Percentiles rank a stretch among this genome's conserved stretches.
Conservation (phyloP, 345 rosid genomes). For the Sonneratia caseolaris region DNA sequence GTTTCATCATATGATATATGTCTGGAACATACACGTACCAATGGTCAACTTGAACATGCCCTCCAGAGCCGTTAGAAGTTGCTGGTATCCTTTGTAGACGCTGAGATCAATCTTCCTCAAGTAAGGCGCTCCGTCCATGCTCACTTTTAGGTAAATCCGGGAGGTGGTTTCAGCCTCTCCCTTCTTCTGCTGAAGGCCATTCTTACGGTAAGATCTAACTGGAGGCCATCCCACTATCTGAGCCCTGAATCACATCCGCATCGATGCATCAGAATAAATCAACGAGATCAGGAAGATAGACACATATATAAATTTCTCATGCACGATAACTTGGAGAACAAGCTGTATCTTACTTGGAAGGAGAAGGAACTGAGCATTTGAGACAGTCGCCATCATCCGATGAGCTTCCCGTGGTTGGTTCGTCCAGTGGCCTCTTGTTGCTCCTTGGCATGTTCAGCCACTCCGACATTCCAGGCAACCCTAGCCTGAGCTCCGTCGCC, state of each 20-base stretch:
- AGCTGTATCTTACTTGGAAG: conserved; percentile 49
- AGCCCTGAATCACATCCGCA: conserved; percentile 24
- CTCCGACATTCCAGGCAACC: conserved; percentile 61
- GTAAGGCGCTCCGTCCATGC: conserved; percentile 86
- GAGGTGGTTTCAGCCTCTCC: conserved; percentile 26
- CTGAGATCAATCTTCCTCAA: conserved; percentile 70
- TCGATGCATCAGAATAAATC: background rate
- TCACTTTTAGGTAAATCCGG: conserved; percentile 65
- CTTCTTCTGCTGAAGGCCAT: conserved; percentile 35
- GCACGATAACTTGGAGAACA: no score
- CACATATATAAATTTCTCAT: no score
- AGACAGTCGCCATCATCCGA: conserved; percentile 11
- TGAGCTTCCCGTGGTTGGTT: conserved; percentile 14
- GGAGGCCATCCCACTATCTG: conserved; percentile 87
- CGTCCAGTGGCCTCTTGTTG: conserved; percentile 45
- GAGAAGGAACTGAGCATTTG: conserved; percentile 29
- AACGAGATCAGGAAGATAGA: background rate
- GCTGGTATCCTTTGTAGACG: conserved; percentile 40
- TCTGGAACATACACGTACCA: no score
- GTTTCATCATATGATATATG: no score
- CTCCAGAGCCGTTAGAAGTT: conserved; percentile 52
- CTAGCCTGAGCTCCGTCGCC: conserved; percentile 80
- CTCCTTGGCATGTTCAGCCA: conserved; percentile 24
- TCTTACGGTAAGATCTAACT: conserved; percentile 51
- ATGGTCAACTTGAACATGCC: conserved; percentile 70